A percentile compares a stretch with the other conserved stretches of the same genome.
These are phyloP conservation scores for Metrosideros polymorpha DNA, from an alignment of 441 rosid genomes.

Conservation along the genomic window DNA sequence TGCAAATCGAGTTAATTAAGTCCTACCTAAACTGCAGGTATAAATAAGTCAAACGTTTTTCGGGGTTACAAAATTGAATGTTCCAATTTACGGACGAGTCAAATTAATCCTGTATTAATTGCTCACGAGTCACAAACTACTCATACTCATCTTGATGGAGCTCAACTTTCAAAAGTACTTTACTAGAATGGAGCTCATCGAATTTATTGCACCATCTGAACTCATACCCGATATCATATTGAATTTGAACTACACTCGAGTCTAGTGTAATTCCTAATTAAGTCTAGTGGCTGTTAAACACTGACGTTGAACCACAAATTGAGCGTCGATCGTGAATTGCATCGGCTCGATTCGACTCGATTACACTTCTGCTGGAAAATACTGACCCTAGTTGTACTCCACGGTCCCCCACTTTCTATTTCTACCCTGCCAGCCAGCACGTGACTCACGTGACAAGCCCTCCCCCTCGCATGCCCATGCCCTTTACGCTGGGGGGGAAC, in stretches of 20 bases:
- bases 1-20: too few species aligned
- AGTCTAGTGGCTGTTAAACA: background rate
- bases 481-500: too few species aligned
- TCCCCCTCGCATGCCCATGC: too few species aligned
- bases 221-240: rapidly evolving
- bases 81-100: background rate
- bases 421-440: background rate
- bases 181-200: background rate
- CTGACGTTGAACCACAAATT: rapidly evolving
- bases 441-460: background rate
- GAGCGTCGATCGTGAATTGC: too few species aligned
- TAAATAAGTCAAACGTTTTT: background rate
- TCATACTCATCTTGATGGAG: background rate
- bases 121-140: background rate
- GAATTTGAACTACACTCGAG: rapidly evolving
- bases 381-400: too few species aligned
- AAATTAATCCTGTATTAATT: too few species aligned
- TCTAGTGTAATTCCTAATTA: background rate
- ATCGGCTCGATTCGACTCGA: background rate
- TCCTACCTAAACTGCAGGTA: too few species aligned
- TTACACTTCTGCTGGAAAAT: too few species aligned
- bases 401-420: background rate
- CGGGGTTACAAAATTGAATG: background rate
- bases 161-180: background rate
- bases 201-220: background rate